Evolutionary conservation across 1,284 basidiomycete genomes (phyloP), one percentile per base, ranked within the genome.

Genomic region (Anthracocystis panici-leucophaei): DNA sequence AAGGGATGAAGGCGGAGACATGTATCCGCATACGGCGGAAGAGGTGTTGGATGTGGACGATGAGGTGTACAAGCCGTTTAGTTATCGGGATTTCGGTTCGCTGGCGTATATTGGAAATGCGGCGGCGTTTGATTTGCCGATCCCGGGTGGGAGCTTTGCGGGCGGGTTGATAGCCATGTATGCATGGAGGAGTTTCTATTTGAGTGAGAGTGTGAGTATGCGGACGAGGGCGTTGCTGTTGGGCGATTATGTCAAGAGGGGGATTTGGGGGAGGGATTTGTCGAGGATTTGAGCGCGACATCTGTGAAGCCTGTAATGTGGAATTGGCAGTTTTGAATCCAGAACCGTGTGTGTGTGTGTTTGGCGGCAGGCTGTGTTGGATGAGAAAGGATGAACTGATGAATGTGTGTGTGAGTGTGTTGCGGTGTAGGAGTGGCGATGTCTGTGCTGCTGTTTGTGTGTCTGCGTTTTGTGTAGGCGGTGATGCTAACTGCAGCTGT

Each of bases 81-180:
- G 55, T 31, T 85, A 80, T 61, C 64, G 31, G 50, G 77, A 80
- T 65, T 69, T 85, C 25, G 83, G 83, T 21, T 73, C 63, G 20
- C 58, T 85, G 40, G 82, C 83, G 12, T 85, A 83, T 64, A 76
- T 84, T 31, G 83, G 83, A 7, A 85, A 85, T 56, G 83, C 82
- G 2, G 82, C 83, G 0, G 83, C 83, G 1, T 84, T 84, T 41
- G 83, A 84, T 50, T 53, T 84, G 61, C 83, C 83, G 5, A 57
- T 84, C 21, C 82, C 82, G 1, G 82, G 75, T 2, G 78, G 78
- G 3, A 80, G 78, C 35, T 81, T 82, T 49, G 83, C 82, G 3
- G 83, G 83, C 6, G 83, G 83, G 0, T 54, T 85, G 29, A 55
- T 79, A 3, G 82, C 81, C n/a, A 85, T 85, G 83, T 85, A 83